Evolutionary conservation across 768 basidiomycete genomes (phyloP), one percentile per base, ranked within the genome.

Genomic region (Hypholoma fasciculare): DNA sequence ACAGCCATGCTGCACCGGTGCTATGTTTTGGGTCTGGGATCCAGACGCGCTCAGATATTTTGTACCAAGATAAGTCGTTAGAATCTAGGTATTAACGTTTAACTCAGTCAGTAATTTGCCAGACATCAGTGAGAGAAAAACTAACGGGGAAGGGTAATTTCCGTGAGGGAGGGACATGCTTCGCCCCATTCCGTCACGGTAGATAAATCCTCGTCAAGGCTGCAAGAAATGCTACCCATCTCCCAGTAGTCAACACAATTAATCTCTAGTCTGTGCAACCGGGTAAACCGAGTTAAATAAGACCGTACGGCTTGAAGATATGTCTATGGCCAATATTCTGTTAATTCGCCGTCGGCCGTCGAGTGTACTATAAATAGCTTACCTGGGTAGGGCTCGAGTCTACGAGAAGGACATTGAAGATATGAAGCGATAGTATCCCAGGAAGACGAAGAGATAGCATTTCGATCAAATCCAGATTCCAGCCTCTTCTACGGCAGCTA

Each of bases 391-490:
- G 69, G 44, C 62, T 61, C 30, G 68, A 49, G 54, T 76, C 72
- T 2, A 73, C 69, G 17, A 73, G 62, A 23, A 77, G 68, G 16
- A 77, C 57, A 53, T 78, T 78, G 38, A 70, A 72, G 23, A 78
- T 57, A 47, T 69, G 70, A 17, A 78, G 59, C 9, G 66, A 67
- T 30, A 71, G 66, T 12, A 77, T 66, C 50, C 74, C 67, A 1
- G 74, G 74, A 3, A 78, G 63, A 34, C 64, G 65, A 3, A 57
- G 40, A 8, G 77, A 72, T 17, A 76, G 66, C n/a, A 66, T 57
- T 7, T 72, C 71, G 7, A 78, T 59, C 13, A 77, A 57, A 53
- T 76, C 77, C 39, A 73, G 56, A 56, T 78, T 78, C 75, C 77
- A 76, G 0, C 75, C 75, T 50, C 72, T 63, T 20, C 74, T 62